Percentiles rank a stretch among this genome's conserved stretches.
Conservation (phyloP, 2,329 filamentous ascomycete species). For the Scedosporium boydii region DNA sequence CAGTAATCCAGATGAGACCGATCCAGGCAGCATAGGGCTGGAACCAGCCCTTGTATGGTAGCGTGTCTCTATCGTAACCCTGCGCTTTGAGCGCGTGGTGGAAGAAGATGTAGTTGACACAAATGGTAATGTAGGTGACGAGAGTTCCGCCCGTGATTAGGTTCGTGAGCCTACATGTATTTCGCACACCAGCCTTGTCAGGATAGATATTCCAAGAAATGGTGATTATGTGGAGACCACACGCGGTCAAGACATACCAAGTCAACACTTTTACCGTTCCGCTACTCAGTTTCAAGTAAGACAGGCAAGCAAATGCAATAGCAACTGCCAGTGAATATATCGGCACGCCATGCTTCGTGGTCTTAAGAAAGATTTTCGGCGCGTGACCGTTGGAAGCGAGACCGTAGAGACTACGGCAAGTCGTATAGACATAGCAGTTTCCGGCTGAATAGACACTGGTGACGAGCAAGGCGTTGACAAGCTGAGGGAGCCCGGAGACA, state of each 20-base stretch:
- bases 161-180: constrained; percentile 33
- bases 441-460: constrained; percentile 51
- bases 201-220: constrained; percentile 32
- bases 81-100: constrained; percentile 42
- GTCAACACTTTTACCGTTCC: constrained; percentile 56
- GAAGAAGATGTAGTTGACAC: constrained; percentile 46
- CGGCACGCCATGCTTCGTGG: constrained; percentile 46
- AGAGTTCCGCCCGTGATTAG: constrained; percentile 34
- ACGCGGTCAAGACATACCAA: constrained; percentile 46
- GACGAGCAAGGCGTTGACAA: constrained; percentile 70
- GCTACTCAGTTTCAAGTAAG: constrained; percentile 66
- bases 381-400: constrained; percentile 46
- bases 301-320: constrained; percentile 57
- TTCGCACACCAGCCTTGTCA: constrained; percentile 29
- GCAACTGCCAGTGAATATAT: constrained; percentile 55
- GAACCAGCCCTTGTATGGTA: constrained; percentile 49
- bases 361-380: constrained; percentile 39
- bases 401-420: constrained; percentile 45
- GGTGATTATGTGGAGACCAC: constrained; percentile 48
- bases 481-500: constrained; percentile 55
- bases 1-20: constrained; percentile 28
- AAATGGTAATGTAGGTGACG: constrained; percentile 44
- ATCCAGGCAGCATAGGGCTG: constrained; percentile 49
- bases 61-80: constrained; percentile 29
- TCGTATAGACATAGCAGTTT: constrained; percentile 47